Percentiles rank a stretch among this genome's conserved stretches.
Conservation (phyloP, 352 stramenopile species). For the Globisporangium echinulatum region DNA sequence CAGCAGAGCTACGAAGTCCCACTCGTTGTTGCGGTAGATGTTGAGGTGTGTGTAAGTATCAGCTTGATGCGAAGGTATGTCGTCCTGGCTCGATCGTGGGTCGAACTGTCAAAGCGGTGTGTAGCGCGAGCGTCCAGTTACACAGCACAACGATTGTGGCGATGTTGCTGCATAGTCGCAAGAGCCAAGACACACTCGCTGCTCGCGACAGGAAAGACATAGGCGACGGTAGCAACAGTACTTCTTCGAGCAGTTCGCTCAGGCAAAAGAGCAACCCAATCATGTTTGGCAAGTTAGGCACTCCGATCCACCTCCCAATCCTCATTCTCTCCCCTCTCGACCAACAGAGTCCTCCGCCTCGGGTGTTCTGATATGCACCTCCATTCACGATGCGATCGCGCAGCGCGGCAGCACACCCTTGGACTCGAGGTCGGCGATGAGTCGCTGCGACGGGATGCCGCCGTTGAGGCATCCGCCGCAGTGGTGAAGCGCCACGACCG, state of each 20-base stretch:
- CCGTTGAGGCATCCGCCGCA: constrained; percentile 72
- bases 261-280: no score
- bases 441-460: constrained; percentile 38
- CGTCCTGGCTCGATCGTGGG: no score
- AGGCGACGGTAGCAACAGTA: constrained; percentile 4
- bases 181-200: background rate
- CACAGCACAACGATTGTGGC: background rate
- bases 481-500: constrained; percentile 71
- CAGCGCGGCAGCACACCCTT: constrained; percentile 37
- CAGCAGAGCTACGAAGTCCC: no score
- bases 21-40: no score
- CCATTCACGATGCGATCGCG: constrained; percentile 13
- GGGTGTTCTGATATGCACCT: background rate
- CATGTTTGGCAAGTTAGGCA: no score
- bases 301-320: background rate
- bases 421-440: constrained; percentile 37
- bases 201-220: background rate
- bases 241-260: constrained; percentile 26
- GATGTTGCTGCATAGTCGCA: background rate
- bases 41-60: no score
- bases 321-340: background rate
- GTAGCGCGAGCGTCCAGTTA: background rate
- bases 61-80: no score
- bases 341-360: background rate
- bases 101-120: constrained; percentile 2